Conservation (phyloP, 495 filamentous ascomycete species). For the Bathelium albidoporum region DNA sequence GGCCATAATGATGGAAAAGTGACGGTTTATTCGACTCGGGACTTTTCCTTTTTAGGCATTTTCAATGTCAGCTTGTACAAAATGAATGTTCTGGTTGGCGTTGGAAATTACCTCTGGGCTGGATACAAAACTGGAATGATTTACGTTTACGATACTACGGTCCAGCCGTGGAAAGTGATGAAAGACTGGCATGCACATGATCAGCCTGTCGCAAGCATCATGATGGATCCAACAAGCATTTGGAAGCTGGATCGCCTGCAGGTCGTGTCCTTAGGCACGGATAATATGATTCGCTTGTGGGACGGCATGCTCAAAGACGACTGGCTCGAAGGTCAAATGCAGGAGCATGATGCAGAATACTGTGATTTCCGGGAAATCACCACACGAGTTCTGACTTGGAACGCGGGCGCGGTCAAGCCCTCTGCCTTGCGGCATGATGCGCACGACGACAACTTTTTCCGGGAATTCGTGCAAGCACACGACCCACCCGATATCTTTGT, state of each 20-base stretch:
- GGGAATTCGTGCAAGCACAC: slow-evolving; percentile 33
- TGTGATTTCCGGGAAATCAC: slow-evolving; percentile 75
- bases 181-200: slow-evolving; percentile 94
- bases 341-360: slow-evolving; percentile 64
- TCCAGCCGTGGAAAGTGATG: slow-evolving; percentile 74
- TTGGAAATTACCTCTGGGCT: slow-evolving; percentile 82
- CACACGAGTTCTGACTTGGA: slow-evolving; percentile 81
- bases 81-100: slow-evolving; percentile 77
- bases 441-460: slow-evolving; percentile 62
- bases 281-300: slow-evolving; percentile 79
- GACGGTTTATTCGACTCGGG: slow-evolving; percentile 69
- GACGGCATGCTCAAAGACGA: slow-evolving; percentile 90
- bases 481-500: slow-evolving; percentile 80
- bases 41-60: slow-evolving; percentile 64
- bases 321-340: slow-evolving; percentile 86
- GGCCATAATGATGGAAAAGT: slow-evolving; percentile 92
- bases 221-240: slow-evolving; percentile 69
- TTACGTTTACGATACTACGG: slow-evolving; percentile 76
- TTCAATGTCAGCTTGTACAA: slow-evolving; percentile 88
- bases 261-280: slow-evolving; percentile 79
- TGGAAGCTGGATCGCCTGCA: slow-evolving; percentile 80
- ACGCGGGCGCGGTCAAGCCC: slow-evolving; percentile 85
- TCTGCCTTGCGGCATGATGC: slow-evolving; percentile 60
- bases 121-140: slow-evolving; percentile 94
- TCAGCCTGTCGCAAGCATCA: slow-evolving; percentile 63